Percentiles rank a stretch among this genome's conserved stretches.
phyloP scores from a whole-genome alignment of 352 stramenopile species.

The Globisporangium solare region DNA sequence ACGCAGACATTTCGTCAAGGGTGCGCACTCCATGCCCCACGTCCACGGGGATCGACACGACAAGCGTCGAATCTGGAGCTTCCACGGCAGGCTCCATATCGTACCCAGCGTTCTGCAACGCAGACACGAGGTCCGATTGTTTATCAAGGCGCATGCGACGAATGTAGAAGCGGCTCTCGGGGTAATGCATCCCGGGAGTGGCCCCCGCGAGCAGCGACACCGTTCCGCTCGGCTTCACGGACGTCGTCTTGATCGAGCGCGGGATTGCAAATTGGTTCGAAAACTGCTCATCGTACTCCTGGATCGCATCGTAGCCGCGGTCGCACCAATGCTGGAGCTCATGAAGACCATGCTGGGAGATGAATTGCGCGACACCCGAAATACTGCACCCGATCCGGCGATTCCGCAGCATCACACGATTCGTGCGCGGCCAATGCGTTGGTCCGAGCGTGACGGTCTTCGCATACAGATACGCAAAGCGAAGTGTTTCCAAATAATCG shows the following conservation, averaged over 20 bases:
- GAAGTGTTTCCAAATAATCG: constrained; percentile 87
- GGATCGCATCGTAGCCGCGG: constrained; percentile 72
- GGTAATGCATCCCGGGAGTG: constrained; percentile 92
- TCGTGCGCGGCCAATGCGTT: constrained; percentile 90
- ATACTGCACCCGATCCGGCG: constrained; percentile 91
- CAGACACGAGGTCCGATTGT: constrained; percentile 75
- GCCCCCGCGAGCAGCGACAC: constrained; percentile 90
- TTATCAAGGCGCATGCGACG: constrained; percentile 84
- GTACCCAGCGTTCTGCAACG: constrained; percentile 70
- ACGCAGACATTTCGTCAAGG: constrained; percentile 81
- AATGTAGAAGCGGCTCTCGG: constrained; percentile 91
- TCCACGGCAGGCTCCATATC: constrained; percentile 72
- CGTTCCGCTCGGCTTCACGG: constrained; percentile 87
- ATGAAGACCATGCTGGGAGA: constrained; percentile 69
- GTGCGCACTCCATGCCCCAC: constrained; percentile 84
- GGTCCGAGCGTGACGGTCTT: constrained; percentile 93
- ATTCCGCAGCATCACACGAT: constrained; percentile 91
- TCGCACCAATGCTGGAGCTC: constrained; percentile 88
- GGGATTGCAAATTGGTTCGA: constrained; percentile 77
- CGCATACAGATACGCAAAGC: constrained; percentile 88
- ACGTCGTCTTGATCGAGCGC: constrained; percentile 92
- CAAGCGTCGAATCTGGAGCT: constrained; percentile 61
- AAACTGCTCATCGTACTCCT: constrained; percentile 62
- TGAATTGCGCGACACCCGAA: constrained; percentile 92
- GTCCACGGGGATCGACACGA: constrained; percentile 91